These are phyloP conservation scores for Sugiyamaella paludigena DNA, from an alignment of 1,139 yeast species.

Conservation along the genomic window DNA sequence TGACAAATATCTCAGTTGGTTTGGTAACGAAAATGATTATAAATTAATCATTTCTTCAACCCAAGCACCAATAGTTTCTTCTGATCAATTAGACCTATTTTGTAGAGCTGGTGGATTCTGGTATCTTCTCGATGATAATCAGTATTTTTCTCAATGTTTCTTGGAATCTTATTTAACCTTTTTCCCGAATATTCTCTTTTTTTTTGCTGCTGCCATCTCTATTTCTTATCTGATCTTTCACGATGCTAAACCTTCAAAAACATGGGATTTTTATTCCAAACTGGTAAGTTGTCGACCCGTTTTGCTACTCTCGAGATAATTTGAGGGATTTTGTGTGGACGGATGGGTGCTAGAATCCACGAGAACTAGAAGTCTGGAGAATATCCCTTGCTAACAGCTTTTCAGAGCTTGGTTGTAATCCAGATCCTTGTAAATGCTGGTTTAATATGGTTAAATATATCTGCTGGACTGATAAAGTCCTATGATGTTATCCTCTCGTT, in stretches of 20 bases:
- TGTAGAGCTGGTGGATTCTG: slow-evolving; percentile 10
- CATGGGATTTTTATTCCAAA: slow-evolving; percentile 17
- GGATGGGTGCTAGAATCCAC: neutral
- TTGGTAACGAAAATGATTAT: neutral
- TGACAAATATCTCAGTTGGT: slow-evolving; percentile 1
- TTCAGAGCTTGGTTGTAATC: slow-evolving; percentile 4
- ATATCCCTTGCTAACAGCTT: slow-evolving; percentile 1
- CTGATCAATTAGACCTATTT: slow-evolving; percentile 6
- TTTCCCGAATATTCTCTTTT: slow-evolving; percentile 2
- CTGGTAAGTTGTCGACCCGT: slow-evolving; percentile 5
- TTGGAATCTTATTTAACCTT: slow-evolving; percentile 15
- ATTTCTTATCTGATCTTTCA: neutral
- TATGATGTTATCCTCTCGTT: neutral
- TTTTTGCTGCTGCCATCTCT: slow-evolving; percentile 7
- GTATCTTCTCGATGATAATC: slow-evolving; percentile 10
- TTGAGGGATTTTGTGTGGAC: neutral
- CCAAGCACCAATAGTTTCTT: neutral
- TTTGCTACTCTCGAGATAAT: neutral
- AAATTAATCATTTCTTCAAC: neutral
- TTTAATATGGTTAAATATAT: neutral
- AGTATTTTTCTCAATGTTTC: slow-evolving; percentile 18
- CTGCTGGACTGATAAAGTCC: neutral
- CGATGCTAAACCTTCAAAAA: slow-evolving; percentile 2
- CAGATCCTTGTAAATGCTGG: slow-evolving; percentile 1
- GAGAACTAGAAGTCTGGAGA: neutral